phyloP scores from a whole-genome alignment of 371 early-diverging fungal genomes.

The Mucor velutinosus region DNA sequence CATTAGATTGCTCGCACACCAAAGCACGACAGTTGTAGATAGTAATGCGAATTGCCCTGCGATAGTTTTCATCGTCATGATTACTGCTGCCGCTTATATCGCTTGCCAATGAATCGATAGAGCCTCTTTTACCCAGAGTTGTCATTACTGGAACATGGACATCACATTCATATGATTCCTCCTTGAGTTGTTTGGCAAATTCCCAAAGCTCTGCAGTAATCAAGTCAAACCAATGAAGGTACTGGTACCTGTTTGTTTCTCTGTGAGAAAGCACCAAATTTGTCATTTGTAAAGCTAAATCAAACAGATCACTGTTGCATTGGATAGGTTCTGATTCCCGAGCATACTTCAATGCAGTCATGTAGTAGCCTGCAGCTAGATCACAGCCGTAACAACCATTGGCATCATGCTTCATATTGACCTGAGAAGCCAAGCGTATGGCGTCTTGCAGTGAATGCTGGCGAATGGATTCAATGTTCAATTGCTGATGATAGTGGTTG shows the following conservation, averaged over 20 bases:
- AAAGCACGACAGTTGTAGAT: conserved; percentile 45
- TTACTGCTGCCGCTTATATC: background rate
- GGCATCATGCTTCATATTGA: conserved; percentile 25
- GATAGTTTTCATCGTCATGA: conserved; percentile 22
- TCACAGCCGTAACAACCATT: conserved; percentile 25
- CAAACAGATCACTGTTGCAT: conserved; percentile 30
- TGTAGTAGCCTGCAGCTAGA: conserved; percentile 21
- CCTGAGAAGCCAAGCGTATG: conserved; percentile 20
- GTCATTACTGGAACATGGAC: background rate
- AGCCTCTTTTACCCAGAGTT: background rate
- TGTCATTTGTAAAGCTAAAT: conserved; percentile 33
- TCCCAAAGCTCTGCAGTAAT: conserved; percentile 32
- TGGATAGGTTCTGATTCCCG: conserved; percentile 15
- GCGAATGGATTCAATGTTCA: conserved; percentile 10
- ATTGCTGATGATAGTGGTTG: conserved; percentile 15
- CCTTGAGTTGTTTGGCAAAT: conserved; percentile 42
- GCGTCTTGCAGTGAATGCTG: conserved; percentile 17
- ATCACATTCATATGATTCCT: conserved; percentile 32
- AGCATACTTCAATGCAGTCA: conserved; percentile 16
- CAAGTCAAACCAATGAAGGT: conserved; percentile 30
- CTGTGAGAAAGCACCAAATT: conserved; percentile 35
- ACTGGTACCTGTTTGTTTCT: conserved; percentile 21
- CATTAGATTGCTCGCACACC: conserved; percentile 33
- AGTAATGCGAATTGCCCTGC: conserved; percentile 41
- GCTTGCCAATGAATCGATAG: background rate